phyloP scores from a whole-genome alignment of 78 protist species.

The Dictyostelium citrinum region DNA sequence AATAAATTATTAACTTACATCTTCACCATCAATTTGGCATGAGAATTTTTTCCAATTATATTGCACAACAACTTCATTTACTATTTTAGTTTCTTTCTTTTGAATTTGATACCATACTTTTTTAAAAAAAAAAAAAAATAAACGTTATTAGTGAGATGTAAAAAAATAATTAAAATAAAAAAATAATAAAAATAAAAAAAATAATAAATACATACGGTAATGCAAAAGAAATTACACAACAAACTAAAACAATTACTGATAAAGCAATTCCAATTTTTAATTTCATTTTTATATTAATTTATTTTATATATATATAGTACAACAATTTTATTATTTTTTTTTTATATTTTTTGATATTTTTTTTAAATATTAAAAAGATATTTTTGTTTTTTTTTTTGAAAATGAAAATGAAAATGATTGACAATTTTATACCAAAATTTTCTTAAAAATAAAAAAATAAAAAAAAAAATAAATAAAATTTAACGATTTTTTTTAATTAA shows the following conservation, averaged over 20 bases:
- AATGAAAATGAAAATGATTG: background rate
- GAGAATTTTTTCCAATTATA: constrained; percentile 30
- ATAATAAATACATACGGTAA: constrained; percentile 6
- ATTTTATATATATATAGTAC: background rate
- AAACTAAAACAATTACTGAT: constrained; percentile 16
- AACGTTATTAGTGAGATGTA: no score
- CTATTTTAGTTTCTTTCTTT: background rate
- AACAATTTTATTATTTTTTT: background rate
- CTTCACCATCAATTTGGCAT: background rate
- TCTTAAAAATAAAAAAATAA: background rate
- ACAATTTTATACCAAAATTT: background rate
- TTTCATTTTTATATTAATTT: constrained; percentile 13
- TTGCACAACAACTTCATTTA: background rate
- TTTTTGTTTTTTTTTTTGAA: background rate
- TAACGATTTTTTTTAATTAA: no score
- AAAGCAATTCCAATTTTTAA: constrained; percentile 63
- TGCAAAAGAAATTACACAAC: constrained; percentile 20
- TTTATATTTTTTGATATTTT: background rate
- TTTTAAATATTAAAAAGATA: background rate
- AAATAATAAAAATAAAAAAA: background rate
- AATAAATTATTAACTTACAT: background rate
- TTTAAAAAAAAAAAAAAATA: background rate
- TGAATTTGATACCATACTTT: constrained; percentile 8
- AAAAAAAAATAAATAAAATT: no score
- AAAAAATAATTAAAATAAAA: background rate